Evolutionary conservation across 2,329 filamentous ascomycete genomes (phyloP), one percentile per base, ranked within the genome.

Genomic region (Trichoderma sp.): DNA sequence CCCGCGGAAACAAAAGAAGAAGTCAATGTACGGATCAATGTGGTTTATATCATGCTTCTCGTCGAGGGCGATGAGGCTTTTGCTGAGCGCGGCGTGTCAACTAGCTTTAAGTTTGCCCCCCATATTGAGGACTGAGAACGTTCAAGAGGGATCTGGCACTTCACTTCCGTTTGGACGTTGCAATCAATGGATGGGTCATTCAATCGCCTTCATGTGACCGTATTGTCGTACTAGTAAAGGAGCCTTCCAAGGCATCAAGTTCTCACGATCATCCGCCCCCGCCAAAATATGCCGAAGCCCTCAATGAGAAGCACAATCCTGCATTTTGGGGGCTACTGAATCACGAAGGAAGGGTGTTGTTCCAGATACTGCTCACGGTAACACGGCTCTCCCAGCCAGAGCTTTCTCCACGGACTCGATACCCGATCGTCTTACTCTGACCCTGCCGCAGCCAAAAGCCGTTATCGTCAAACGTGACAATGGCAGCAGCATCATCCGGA

Each of bases 381-480:
- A 60, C 44, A 39, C 57, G 57, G n/a, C 30, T 48, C 30, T 60
- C 57, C 57, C 57, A 60, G 19, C 57, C 57, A n/a, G 28, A 19
- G 15, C 57, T 60, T 50, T 15, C 30, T 60, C 57, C 57, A 50
- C 30, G 30, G 3, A 60, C 57, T 41, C 45, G 17, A 19, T 60
- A 60, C 17, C 44, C 45, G 26, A 60, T 30, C 21, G 28, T 60
- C 30, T 50, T 60, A 15, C 57, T 60, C 30, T 60, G 57, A 19
- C 57, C 57, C 9, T 41, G 57, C 15, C 57, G 28, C 19, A 60
- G 14, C 57, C 57, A 60, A 24, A 60, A 60, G 10, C 57, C 57
- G 48, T 60, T 60, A 28, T 60, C 57, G 14, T 60, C 57, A 5
- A 60, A 60, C 9, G 44, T 60, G 30, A 60, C 57, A 24, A 60